phyloP scores from a whole-genome alignment of 2,329 filamentous ascomycete genomes.

The Zarea fungicola region DNA sequence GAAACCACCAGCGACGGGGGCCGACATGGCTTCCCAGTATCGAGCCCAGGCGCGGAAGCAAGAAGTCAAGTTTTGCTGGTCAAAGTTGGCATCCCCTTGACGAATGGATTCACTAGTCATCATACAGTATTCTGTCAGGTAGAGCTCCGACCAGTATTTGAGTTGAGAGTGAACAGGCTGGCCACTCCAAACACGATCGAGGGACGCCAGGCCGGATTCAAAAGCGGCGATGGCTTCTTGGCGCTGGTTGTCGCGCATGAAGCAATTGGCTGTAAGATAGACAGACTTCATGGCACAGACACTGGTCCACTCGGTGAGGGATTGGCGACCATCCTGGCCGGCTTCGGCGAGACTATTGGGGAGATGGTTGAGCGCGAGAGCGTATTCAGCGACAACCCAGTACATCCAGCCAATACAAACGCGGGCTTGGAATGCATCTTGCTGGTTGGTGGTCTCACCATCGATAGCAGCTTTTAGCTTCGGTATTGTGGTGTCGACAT shows the following conservation, averaged over 20 bases:
- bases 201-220: conserved; percentile 58
- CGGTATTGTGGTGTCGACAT: conserved; percentile 40
- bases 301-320: conserved; percentile 68
- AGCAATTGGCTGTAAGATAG: conserved; percentile 67
- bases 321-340: conserved; percentile 46
- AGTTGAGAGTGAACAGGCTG: conserved; percentile 58
- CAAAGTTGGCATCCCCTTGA: conserved; percentile 43
- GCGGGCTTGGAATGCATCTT: conserved; percentile 70
- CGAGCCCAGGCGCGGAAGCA: conserved; percentile 63
- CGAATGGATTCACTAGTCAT: conserved; percentile 57
- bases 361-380: conserved; percentile 53
- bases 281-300: conserved; percentile 75
- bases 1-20: conserved; percentile 46
- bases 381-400: conserved; percentile 69
- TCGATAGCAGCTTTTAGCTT: conserved; percentile 54
- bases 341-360: conserved; percentile 58
- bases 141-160: conserved; percentile 71
- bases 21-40: conserved; percentile 56
- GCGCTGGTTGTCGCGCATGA: conserved; percentile 44
- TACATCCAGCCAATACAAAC: conserved; percentile 83
- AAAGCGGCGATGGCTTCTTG: conserved; percentile 62
- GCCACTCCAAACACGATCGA: conserved; percentile 49
- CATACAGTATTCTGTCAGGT: conserved; percentile 70
- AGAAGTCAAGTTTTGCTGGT: conserved; percentile 49
- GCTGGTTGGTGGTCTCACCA: conserved; percentile 45